phyloP scores from a whole-genome alignment of 23 red algal genomes.

The Agarophyton chilense region DNA sequence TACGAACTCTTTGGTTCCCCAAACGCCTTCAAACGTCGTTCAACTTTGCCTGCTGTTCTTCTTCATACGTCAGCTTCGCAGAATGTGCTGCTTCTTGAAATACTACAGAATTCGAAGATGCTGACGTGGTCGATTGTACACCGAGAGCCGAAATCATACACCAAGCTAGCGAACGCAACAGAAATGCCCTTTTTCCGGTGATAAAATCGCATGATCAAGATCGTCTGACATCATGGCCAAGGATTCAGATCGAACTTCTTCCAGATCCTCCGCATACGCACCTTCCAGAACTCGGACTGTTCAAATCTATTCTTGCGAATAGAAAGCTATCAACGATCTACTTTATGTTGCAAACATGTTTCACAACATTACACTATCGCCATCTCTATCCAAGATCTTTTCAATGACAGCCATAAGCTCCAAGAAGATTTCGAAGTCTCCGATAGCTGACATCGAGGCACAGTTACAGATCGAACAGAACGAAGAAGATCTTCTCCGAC shows the following conservation, averaged over 20 bases:
- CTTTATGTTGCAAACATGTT: not conserved
- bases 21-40: not conserved
- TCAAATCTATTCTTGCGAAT: not conserved
- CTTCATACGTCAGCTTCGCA: too few relatives aligned
- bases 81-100: too few relatives aligned
- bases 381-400: not conserved
- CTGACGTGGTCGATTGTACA: too few relatives aligned
- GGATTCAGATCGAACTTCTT: too few relatives aligned
- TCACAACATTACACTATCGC: not conserved
- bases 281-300: not conserved
- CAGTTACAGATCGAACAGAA: not conserved
- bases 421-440: not conserved
- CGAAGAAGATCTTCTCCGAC: not conserved
- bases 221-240: not conserved
- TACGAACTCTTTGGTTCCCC: not conserved
- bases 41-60: too few relatives aligned
- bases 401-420: not conserved
- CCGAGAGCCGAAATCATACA: too few relatives aligned
- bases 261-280: not conserved
- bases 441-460: not conserved
- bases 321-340: not conserved
- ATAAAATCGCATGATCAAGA: not conserved
- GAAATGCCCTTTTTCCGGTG: not conserved
- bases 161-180: not conserved
- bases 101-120: too few relatives aligned